Conservation (phyloP, 495 filamentous ascomycete genomes). For the Neurospora sp. region DNA sequence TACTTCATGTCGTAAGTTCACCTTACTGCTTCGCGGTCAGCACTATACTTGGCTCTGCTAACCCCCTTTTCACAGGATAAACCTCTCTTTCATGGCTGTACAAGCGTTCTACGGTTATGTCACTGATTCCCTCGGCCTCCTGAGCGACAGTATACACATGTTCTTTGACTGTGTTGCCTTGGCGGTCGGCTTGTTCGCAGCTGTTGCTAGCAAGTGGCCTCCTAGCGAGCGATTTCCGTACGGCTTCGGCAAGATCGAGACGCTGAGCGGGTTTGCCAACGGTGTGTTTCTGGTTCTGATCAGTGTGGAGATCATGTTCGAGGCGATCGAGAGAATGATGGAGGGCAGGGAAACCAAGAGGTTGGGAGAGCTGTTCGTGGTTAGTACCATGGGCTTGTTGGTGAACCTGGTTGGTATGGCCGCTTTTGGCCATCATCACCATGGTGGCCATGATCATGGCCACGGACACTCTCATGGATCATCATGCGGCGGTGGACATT, state of each 20-base stretch:
- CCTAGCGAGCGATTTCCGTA: conserved; percentile 82
- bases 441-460: conserved; percentile 58
- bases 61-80: conserved; percentile 50
- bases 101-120: conserved; percentile 89
- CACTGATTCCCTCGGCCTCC: conserved; percentile 83
- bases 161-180: conserved; percentile 97
- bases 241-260: conserved; percentile 94
- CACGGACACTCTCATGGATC: conserved; percentile 30
- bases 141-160: conserved; percentile 99
- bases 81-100: conserved; percentile 90
- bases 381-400: conserved; percentile 71
- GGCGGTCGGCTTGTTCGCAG: conserved; percentile 83
- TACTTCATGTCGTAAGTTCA: conserved; percentile 81
- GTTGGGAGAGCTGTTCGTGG: conserved; percentile 74
- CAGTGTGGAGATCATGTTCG: conserved; percentile 91
- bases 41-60: not conserved
- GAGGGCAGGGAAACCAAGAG: conserved; percentile 75
- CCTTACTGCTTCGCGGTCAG: not conserved
- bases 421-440: conserved; percentile 66
- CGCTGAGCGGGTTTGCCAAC: conserved; percentile 91
- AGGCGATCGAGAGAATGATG: conserved; percentile 77
- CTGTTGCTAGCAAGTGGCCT: conserved; percentile 96
- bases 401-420: conserved; percentile 91
- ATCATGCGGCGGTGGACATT: conserved; percentile 20
- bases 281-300: conserved; percentile 94